Percentiles rank a stretch among this genome's conserved stretches.
Conservation (phyloP, 1,284 basidiomycete species). For the Inonotus hispidus region DNA sequence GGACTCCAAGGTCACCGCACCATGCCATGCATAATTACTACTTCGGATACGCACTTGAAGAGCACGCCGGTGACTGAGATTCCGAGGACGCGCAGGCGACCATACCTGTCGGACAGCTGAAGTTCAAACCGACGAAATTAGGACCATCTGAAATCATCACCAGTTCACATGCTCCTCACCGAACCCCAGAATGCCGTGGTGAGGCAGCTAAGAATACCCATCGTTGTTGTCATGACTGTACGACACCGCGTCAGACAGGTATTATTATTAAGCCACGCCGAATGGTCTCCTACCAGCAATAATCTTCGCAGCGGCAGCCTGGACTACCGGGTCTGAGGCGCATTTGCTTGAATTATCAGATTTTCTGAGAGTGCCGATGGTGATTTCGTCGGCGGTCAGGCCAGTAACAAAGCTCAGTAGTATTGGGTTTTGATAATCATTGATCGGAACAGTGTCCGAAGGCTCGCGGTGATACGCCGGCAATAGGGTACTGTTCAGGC, state of each 20-base stretch:
- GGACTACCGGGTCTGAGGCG: slow-evolving; percentile 65
- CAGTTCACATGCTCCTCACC: slow-evolving; percentile 35
- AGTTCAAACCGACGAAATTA: not conserved
- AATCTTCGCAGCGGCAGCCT: slow-evolving; percentile 65
- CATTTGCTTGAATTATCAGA: slow-evolving; percentile 33
- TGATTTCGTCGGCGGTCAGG: not conserved
- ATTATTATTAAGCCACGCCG: not conserved
- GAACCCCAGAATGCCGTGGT: slow-evolving; percentile 86
- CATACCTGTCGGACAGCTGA: slow-evolving; percentile 75
- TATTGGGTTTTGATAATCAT: not conserved
- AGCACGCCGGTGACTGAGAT: slow-evolving; percentile 61
- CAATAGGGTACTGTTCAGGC: not conserved
- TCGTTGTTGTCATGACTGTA: slow-evolving; percentile 56
- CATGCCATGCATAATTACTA: not conserved
- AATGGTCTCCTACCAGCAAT: slow-evolving; percentile 47
- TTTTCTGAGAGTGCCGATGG: slow-evolving; percentile 6
- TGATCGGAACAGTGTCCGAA: not conserved
- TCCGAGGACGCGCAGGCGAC: slow-evolving; percentile 64
- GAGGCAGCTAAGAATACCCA: slow-evolving; percentile 67
- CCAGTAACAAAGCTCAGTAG: not conserved
- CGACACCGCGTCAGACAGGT: slow-evolving; percentile 7
- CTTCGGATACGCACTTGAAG: slow-evolving; percentile 35
- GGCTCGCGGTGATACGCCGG: not conserved
- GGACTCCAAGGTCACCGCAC: not conserved
- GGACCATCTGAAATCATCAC: not conserved